phyloP scores from a whole-genome alignment of 1,284 basidiomycete species.

The Moesziomyces antarcticus region DNA sequence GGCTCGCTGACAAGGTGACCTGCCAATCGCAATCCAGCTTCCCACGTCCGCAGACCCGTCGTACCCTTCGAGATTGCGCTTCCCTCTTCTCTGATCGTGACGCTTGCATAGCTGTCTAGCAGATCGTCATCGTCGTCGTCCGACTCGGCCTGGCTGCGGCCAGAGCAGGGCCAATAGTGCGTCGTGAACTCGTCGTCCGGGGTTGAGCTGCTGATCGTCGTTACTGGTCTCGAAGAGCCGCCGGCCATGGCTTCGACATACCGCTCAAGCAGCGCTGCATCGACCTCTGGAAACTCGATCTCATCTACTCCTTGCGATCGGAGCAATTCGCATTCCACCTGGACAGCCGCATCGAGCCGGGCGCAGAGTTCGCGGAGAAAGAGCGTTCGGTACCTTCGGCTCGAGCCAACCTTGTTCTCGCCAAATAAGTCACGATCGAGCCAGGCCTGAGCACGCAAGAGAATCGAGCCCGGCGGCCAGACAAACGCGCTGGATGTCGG shows the following conservation, averaged over 20 bases:
- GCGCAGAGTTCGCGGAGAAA: constrained; percentile 43
- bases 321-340: constrained; percentile 22
- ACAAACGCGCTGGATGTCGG: constrained; percentile 32
- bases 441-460: constrained; percentile 27
- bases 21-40: constrained; percentile 44
- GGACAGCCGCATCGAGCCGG: constrained; percentile 40
- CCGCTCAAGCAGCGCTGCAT: constrained; percentile 35
- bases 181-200: constrained; percentile 37
- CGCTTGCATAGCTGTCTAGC: constrained; percentile 12
- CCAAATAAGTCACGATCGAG: constrained; percentile 37
- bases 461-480: constrained; percentile 24
- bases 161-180: constrained; percentile 20
- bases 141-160: not conserved
- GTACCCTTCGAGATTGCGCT: constrained; percentile 48
- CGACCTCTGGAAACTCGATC: constrained; percentile 43
- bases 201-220: constrained; percentile 5
- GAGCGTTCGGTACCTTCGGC: constrained; percentile 23
- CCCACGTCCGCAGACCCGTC: constrained; percentile 50
- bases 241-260: constrained; percentile 34
- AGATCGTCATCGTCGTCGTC: constrained; percentile 7
- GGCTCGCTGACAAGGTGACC: constrained; percentile 32
- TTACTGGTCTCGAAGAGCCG: constrained; percentile 5
- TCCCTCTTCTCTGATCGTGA: constrained; percentile 43
- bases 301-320: constrained; percentile 24
- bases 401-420: constrained; percentile 9